Evolutionary conservation across 306 rosid genomes (phyloP).

Genomic region (Macrotyloma uniflorum): DNA sequence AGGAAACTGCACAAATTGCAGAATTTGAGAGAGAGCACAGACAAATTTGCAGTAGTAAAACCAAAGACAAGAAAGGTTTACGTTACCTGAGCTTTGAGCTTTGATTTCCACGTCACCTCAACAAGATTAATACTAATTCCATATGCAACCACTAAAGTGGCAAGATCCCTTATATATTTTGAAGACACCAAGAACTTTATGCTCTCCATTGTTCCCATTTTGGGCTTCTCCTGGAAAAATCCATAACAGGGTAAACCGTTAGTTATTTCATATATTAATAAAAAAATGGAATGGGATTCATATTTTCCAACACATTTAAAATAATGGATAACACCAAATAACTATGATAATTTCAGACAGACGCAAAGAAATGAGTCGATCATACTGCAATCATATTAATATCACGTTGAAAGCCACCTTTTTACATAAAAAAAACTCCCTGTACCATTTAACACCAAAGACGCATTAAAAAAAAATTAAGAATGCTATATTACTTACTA

Average conservation of each 20-base stretch:
- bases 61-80: conserved; percentile 6
- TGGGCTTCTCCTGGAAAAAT: conserved; percentile 78
- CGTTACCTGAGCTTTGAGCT: conserved; percentile 97
- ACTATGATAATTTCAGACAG: neutral
- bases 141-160: conserved; percentile 97
- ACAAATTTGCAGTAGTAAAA: conserved; percentile 18
- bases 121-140: conserved; percentile 98
- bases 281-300: neutral
- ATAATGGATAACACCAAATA: neutral
- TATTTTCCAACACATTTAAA: neutral
- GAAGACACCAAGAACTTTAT: conserved; percentile 98
- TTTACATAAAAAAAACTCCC: neutral
- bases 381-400: neutral
- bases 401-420: neutral
- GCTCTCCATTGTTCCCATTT: conserved; percentile 99
- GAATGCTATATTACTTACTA: neutral
- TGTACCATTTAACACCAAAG: conserved; percentile 11
- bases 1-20: conserved; percentile 72
- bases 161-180: conserved; percentile 90
- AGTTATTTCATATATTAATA: conserved; percentile 21
- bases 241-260: conserved; percentile 3
- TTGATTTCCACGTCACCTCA: conserved; percentile 99
- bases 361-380: neutral
- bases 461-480: neutral
- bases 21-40: neutral